Conservation (phyloP, 1,284 basidiomycete genomes). For the Athelia sp. region DNA sequence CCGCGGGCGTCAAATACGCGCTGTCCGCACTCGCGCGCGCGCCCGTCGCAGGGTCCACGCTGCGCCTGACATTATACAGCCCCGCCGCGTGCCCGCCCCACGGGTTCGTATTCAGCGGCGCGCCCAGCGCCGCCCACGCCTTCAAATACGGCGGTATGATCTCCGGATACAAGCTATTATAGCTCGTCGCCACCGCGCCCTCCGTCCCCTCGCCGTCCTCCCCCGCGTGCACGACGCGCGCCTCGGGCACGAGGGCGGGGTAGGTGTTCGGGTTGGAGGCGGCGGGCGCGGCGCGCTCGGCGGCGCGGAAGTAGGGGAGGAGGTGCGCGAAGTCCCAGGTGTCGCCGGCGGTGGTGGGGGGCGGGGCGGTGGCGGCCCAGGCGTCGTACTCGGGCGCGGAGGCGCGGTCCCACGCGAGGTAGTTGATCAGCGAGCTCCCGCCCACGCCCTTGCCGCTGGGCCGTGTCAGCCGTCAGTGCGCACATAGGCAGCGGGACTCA, state of each 20-base stretch:
- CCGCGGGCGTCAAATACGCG: constrained; percentile 3
- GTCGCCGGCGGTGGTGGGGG: constrained; percentile 11
- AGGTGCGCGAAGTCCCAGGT: constrained; percentile 37
- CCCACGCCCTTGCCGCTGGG: constrained; percentile 37
- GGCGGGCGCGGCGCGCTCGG: not conserved
- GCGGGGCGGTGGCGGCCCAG: constrained; percentile 18
- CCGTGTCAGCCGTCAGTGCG: not conserved
- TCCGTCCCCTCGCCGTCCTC: too few species aligned
- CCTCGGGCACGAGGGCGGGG: not conserved
- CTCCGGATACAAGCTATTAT: not conserved
- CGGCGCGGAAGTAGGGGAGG: constrained; percentile 15
- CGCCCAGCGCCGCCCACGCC: not conserved
- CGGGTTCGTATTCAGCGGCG: not conserved
- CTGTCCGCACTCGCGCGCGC: not conserved
- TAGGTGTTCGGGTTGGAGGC: not conserved
- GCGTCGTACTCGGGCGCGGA: constrained; percentile 25
- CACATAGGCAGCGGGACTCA: not conserved
- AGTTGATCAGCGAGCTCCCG: constrained; percentile 29
- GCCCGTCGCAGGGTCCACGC: not conserved
- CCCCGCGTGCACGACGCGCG: not conserved
- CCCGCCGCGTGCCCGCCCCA: not conserved
- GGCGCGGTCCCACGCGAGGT: constrained; percentile 24
- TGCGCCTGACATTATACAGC: not conserved
- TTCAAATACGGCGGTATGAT: not conserved
- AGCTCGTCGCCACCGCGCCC: too few species aligned